A percentile compares a stretch with the other conserved stretches of the same genome.
These are phyloP conservation scores for Halocafeteria seosinensis DNA, from an alignment of 108 stramenopile genomes.

Conservation along the genomic window DNA sequence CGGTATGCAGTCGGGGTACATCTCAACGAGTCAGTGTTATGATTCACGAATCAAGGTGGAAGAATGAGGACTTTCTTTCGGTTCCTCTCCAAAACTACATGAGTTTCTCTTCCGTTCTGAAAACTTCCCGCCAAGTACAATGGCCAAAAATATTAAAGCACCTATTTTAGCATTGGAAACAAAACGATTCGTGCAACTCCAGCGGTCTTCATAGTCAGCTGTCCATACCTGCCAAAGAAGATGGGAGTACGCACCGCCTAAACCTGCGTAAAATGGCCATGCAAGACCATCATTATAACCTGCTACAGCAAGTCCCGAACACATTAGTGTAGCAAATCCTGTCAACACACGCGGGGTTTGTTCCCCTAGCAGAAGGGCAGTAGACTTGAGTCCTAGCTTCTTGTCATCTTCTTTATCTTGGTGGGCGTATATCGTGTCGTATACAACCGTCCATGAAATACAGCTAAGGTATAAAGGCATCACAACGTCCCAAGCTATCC, in stretches of 20 bases:
- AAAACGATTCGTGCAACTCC: constrained; percentile 20
- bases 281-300: constrained; percentile 8
- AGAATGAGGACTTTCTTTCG: no score
- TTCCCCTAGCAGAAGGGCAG: constrained; percentile 69
- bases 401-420: constrained; percentile 84
- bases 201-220: constrained; percentile 25
- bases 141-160: constrained; percentile 20
- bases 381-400: constrained; percentile 62
- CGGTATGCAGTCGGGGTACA: no score
- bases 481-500: constrained; percentile 46
- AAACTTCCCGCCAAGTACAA: constrained; percentile 16
- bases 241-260: constrained; percentile 15
- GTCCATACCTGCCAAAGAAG: constrained; percentile 29
- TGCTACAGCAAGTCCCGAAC: constrained; percentile 5
- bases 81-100: no score
- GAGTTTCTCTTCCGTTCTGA: no score
- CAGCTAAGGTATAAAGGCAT: constrained; percentile 64
- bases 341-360: constrained; percentile 35
- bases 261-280: constrained; percentile 21
- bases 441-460: constrained; percentile 82
- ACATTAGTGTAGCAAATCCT: constrained; percentile 12
- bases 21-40: no score
- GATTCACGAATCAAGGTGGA: no score
- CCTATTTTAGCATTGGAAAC: constrained; percentile 22
- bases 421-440: constrained; percentile 95